A percentile compares a stretch with the other conserved stretches of the same genome.
Conservation (phyloP, 345 rosid species). For the Eucalyptus paniculata region DNA sequence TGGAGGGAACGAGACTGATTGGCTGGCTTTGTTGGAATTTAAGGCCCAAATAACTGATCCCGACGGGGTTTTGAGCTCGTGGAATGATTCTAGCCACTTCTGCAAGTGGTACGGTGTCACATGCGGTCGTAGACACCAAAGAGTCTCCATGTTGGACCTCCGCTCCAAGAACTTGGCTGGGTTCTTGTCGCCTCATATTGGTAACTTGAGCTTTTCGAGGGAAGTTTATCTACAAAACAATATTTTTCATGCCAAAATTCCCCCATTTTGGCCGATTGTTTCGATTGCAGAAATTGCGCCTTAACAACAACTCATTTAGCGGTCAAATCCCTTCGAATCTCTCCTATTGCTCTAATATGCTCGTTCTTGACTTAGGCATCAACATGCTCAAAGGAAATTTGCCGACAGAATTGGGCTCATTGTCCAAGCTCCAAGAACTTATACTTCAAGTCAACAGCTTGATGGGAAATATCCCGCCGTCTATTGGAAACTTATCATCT, state of each 20-base stretch:
- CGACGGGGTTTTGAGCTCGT: background rate
- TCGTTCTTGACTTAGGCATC: rapidly evolving
- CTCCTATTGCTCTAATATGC: background rate
- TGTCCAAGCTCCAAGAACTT: background rate
- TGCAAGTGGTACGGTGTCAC: background rate
- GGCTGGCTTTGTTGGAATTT: background rate
- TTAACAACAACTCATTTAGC: background rate
- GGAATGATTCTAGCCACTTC: background rate
- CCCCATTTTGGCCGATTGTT: background rate
- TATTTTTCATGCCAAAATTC: background rate
- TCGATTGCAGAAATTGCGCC: rapidly evolving
- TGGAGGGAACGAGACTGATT: background rate
- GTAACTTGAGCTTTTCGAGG: background rate
- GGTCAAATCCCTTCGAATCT: background rate
- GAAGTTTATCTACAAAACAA: background rate
- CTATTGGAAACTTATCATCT: background rate
- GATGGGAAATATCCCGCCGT: background rate
- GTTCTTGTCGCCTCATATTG: rapidly evolving
- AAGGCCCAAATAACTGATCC: background rate
- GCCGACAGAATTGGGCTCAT: background rate
- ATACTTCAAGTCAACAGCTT: rapidly evolving
- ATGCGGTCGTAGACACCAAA: background rate
- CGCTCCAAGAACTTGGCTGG: rapidly evolving
- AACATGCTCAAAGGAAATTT: background rate
- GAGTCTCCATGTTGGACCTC: background rate